Conservation (phyloP, 108 stramenopile genomes). For the Conticribra guillardii region DNA sequence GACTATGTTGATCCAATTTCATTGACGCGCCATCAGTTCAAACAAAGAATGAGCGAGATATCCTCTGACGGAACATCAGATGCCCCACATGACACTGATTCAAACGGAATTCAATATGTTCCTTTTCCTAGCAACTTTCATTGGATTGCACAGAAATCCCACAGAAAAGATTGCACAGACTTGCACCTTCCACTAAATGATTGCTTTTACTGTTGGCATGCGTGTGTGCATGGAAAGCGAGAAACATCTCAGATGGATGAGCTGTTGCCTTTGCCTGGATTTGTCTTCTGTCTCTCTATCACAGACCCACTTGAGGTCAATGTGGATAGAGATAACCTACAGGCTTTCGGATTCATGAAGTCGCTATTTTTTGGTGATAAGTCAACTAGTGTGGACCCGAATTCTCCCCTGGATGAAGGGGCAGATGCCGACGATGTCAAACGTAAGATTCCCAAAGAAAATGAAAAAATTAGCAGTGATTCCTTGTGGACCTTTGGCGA, state of each 20-base stretch:
- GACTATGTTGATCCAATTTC: slow-evolving; percentile 72
- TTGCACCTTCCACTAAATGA: slow-evolving; percentile 63
- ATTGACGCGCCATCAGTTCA: slow-evolving; percentile 36
- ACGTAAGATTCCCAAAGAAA: neutral
- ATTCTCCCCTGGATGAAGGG: neutral
- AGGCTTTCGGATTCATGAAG: slow-evolving; percentile 50
- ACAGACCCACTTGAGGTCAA: slow-evolving; percentile 78
- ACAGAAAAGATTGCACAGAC: slow-evolving; percentile 47
- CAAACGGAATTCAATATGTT: slow-evolving; percentile 68
- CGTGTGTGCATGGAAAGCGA: slow-evolving; percentile 12
- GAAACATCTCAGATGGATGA: slow-evolving; percentile 34
- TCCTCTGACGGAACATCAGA: slow-evolving; percentile 23
- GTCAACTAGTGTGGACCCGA: neutral
- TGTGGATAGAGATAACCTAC: slow-evolving; percentile 64
- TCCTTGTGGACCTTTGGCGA: slow-evolving; percentile 7
- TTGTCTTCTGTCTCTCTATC: slow-evolving; percentile 59
- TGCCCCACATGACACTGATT: slow-evolving; percentile 35
- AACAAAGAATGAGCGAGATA: slow-evolving; percentile 24
- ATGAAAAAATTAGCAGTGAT: slow-evolving; percentile 7
- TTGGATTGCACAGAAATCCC: slow-evolving; percentile 58
- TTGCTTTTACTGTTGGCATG: slow-evolving; percentile 61
- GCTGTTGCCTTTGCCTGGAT: slow-evolving; percentile 71
- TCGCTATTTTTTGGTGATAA: slow-evolving; percentile 50
- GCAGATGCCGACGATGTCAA: slow-evolving; percentile 3
- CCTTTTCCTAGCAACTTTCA: slow-evolving; percentile 66